These are phyloP conservation scores for Crucibulum laeve DNA, from an alignment of 768 basidiomycete genomes.

Conservation along the genomic window DNA sequence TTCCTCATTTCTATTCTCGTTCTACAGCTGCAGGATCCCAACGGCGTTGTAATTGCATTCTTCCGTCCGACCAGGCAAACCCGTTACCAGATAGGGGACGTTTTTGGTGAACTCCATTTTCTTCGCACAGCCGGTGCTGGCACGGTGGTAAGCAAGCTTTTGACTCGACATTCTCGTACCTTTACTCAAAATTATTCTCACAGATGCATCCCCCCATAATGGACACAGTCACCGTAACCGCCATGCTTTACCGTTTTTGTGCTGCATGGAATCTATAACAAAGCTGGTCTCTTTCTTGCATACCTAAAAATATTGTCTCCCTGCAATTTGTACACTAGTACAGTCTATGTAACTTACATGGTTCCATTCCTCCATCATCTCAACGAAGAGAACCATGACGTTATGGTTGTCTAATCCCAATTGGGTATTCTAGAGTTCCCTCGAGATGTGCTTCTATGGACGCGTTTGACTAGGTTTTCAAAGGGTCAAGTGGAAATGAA, in stretches of 20 bases:
- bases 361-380: background rate
- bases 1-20: slow-evolving; percentile 11
- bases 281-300: slow-evolving; percentile 3
- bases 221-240: slow-evolving; percentile 82
- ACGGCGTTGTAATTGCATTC: slow-evolving; percentile 69
- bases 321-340: slow-evolving; percentile 14
- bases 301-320: slow-evolving; percentile 7
- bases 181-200: slow-evolving; percentile 9
- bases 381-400: background rate
- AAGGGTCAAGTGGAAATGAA: background rate
- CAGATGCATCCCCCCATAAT: slow-evolving; percentile 88
- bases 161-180: slow-evolving; percentile 4
- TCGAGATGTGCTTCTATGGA: too few species aligned
- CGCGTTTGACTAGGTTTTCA: background rate
- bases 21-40: slow-evolving; percentile 66
- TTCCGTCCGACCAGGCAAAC: slow-evolving; percentile 75
- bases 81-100: slow-evolving; percentile 83
- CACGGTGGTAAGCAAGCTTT: slow-evolving; percentile 60
- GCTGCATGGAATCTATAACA: slow-evolving; percentile 44
- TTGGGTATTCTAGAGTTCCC: background rate
- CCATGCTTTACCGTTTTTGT: slow-evolving; percentile 83
- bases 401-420: background rate
- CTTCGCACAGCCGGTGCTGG: slow-evolving; percentile 74
- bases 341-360: slow-evolving; percentile 2
- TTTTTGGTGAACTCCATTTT: slow-evolving; percentile 83